Evolutionary conservation across 2,329 filamentous ascomycete species (phyloP), one percentile per base, ranked within the genome.

Genomic region (Tolypocladium album): DNA sequence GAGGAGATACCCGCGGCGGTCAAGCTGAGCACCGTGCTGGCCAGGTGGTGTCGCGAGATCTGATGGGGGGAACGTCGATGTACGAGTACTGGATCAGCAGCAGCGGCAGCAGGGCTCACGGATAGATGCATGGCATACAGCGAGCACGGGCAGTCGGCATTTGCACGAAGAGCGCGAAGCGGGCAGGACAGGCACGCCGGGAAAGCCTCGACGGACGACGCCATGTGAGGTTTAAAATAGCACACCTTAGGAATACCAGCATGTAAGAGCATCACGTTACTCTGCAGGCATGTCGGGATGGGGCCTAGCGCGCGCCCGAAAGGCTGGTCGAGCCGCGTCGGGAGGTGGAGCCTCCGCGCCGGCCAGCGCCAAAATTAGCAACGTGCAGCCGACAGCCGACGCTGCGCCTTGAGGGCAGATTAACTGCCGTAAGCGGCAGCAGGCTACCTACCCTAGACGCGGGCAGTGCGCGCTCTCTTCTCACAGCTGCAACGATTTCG

Each of bases 21-120:
- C 58, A 82, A 82, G 68, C 70, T 88, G 57, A 81, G 79, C 60
- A 75, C 76, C 4, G 82, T 86, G 34, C 74, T 90, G 78, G 81
- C 80, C 42, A 86, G 83, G 68, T 94, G 90, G 90, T 94, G 90
- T 76, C 82, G 79, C 70, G 88, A 91, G 76, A 87, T 92, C 62
- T 86, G 67, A 71, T 31, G 38, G 31, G n/a, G n/a, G n/a, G n/a
- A n/a, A n/a, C n/a, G n/a, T n/a, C n/a, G n/a, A n/a, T n/a, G n/a
- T n/a, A n/a, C n/a, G n/a, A n/a, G n/a, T n/a, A n/a, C n/a, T n/a
- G n/a, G n/a, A n/a, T n/a, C n/a, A n/a, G n/a, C n/a, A n/a, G n/a
- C n/a, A n/a, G n/a, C n/a, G n/a, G n/a, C 36, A 4, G 40, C 40
- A 42, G 15, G 40, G 40, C n/a, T 40, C 38, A 15, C 13, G 38